Evolutionary conservation across 192 early-diverging fungal species (phyloP).

Genomic region (Coemansia sp.): DNA sequence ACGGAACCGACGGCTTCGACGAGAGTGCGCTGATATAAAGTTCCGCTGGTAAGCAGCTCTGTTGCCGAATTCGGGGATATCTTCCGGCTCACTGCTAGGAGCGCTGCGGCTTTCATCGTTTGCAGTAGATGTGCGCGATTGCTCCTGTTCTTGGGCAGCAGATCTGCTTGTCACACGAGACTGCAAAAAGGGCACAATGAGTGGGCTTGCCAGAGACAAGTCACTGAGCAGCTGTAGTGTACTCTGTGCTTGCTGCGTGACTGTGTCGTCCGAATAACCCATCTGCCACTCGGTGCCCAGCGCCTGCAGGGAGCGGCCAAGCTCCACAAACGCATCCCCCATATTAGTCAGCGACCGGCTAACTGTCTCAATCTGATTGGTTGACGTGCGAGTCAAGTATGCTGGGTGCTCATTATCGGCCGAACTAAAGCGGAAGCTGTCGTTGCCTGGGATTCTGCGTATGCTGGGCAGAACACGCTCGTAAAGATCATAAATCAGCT

Average conservation of each 20-base stretch:
- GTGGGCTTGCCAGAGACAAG: constrained; percentile 13
- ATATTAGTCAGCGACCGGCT: constrained; percentile 23
- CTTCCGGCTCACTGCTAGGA: not conserved
- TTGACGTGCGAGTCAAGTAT: constrained; percentile 17
- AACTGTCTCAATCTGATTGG: constrained; percentile 12
- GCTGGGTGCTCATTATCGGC: constrained; percentile 5
- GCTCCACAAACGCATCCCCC: constrained; percentile 39
- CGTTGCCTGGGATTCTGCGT: constrained; percentile 28
- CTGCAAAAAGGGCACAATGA: constrained; percentile 30
- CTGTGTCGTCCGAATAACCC: not conserved
- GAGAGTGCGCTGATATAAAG: not conserved
- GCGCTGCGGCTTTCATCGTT: not conserved
- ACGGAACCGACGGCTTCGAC: not conserved
- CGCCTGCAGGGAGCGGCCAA: constrained; percentile 33
- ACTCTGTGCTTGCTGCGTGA: constrained; percentile 15
- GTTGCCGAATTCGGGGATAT: not conserved
- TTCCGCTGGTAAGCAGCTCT: not conserved
- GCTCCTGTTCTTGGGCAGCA: not conserved
- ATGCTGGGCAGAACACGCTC: constrained; percentile 26
- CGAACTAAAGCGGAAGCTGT: constrained; percentile 15
- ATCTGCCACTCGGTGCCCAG: constrained; percentile 35
- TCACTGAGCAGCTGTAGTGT: constrained; percentile 15
- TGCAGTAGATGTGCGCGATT: not conserved
- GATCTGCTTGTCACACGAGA: constrained; percentile 4
- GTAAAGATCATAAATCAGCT: constrained; percentile 31